A percentile compares a stretch with the other conserved stretches of the same genome.
phyloP scores from a whole-genome alignment of 2,329 filamentous ascomycete genomes.

The Penicillium sp. region DNA sequence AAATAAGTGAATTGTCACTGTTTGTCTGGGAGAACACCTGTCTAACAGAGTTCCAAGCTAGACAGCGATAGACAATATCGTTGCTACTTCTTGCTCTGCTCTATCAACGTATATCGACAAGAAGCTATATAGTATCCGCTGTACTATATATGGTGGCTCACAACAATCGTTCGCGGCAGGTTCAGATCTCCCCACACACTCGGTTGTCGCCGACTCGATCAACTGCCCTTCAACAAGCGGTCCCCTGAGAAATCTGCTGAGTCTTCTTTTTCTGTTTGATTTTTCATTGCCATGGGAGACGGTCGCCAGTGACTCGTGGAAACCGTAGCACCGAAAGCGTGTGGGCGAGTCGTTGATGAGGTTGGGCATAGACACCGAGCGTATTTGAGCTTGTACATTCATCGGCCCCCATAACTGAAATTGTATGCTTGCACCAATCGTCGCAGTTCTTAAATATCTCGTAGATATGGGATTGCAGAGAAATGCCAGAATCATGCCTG shows the following conservation, averaged over 20 bases:
- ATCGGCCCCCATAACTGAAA: neutral
- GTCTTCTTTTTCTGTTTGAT: conserved; percentile 8
- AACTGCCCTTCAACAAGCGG: conserved; percentile 3
- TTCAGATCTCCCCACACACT: conserved; percentile 24
- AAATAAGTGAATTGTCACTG: conserved; percentile 38
- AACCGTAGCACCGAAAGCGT: neutral
- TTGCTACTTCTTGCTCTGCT: conserved; percentile 52
- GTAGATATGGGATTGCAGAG: neutral
- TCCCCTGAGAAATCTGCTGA: neutral
- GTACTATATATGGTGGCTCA: conserved; percentile 43
- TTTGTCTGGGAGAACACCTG: conserved; percentile 37
- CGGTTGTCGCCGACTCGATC: conserved; percentile 19
- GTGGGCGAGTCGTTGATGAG: neutral
- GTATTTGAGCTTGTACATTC: neutral
- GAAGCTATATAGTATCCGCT: conserved; percentile 57
- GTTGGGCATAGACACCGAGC: neutral
- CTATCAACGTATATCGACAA: conserved; percentile 67
- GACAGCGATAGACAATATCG: conserved; percentile 49
- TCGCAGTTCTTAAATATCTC: neutral
- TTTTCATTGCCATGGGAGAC: neutral
- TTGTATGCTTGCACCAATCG: neutral
- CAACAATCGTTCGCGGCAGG: conserved; percentile 32
- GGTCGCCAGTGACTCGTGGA: neutral
- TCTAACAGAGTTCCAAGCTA: conserved; percentile 71
- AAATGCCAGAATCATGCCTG: neutral